Evolutionary conservation across 2,329 filamentous ascomycete species (phyloP).

Genomic region (Pezicula radicicola): DNA sequence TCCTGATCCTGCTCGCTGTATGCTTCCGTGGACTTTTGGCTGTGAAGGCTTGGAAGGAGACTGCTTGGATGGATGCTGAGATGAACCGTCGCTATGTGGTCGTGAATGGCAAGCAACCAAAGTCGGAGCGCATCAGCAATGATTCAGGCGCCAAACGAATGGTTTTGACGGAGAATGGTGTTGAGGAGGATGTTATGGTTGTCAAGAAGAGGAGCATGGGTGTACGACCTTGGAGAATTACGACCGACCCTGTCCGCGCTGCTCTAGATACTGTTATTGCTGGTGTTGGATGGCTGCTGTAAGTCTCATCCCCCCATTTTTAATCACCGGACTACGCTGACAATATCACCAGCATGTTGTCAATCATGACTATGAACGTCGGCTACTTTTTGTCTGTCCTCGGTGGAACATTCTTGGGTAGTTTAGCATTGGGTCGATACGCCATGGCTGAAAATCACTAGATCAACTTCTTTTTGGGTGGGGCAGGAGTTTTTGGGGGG

Average conservation of each 20-base stretch:
- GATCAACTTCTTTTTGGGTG: neutral
- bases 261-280: conserved; percentile 66
- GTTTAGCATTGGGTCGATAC: conserved; percentile 47
- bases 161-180: conserved; percentile 69
- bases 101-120: conserved; percentile 56
- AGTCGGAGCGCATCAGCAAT: conserved; percentile 29
- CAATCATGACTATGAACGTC: conserved; percentile 86
- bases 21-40: conserved; percentile 71
- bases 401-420: conserved; percentile 79
- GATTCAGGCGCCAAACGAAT: conserved; percentile 57
- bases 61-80: conserved; percentile 67
- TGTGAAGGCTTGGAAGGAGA: conserved; percentile 60
- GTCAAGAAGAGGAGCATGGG: conserved; percentile 55
- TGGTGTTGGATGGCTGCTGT: conserved; percentile 85
- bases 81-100: conserved; percentile 74
- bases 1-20: conserved; percentile 74
- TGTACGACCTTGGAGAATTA: conserved; percentile 73
- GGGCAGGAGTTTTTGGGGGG: neutral
- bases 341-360: conserved; percentile 68
- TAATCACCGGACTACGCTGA: conserved; percentile 8
- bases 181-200: conserved; percentile 78
- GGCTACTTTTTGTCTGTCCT: conserved; percentile 83
- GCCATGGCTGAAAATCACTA: conserved; percentile 16
- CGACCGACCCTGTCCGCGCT: conserved; percentile 73
- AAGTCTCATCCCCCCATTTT: conserved; percentile 37